Conservation (phyloP, 768 basidiomycete species). For the Suillus subluteus region DNA sequence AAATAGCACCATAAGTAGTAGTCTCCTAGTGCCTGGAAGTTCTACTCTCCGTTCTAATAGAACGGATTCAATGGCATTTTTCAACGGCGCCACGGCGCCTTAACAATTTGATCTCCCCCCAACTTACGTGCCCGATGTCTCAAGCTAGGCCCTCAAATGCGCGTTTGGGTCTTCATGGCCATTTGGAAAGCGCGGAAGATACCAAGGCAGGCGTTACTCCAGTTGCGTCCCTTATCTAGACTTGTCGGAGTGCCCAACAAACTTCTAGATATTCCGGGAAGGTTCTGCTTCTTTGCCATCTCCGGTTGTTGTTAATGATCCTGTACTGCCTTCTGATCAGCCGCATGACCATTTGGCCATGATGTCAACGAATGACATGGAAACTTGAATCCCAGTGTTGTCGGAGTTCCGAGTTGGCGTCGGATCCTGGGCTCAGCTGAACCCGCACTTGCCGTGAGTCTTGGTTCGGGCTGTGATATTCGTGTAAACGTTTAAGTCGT, state of each 20-base stretch:
- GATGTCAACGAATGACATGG: constrained; percentile 30
- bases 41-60: constrained; percentile 25
- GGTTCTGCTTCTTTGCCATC: not conserved
- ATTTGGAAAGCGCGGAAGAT: constrained; percentile 45
- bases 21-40: not conserved
- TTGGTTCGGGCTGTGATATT: constrained; percentile 73
- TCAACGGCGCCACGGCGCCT: constrained; percentile 35
- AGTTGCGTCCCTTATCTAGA: too few relatives aligned
- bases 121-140: constrained; percentile 6
- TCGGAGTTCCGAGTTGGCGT: constrained; percentile 30
- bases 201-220: not conserved
- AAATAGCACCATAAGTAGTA: not conserved
- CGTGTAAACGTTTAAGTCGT: constrained; percentile 50
- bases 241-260: too few relatives aligned
- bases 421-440: constrained; percentile 53
- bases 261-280: not conserved
- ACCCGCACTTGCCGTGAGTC: constrained; percentile 51
- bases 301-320: not conserved
- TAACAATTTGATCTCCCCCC: constrained; percentile 38
- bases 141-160: constrained; percentile 52
- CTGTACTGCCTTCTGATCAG: constrained; percentile 25
- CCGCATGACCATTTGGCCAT: constrained; percentile 60
- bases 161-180: constrained; percentile 29
- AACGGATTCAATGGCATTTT: constrained; percentile 50
- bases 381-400: not conserved